Base-by-base conservation (phyloP, 2,329 filamentous ascomycete species). In the Phialocephala sp. region DNA sequence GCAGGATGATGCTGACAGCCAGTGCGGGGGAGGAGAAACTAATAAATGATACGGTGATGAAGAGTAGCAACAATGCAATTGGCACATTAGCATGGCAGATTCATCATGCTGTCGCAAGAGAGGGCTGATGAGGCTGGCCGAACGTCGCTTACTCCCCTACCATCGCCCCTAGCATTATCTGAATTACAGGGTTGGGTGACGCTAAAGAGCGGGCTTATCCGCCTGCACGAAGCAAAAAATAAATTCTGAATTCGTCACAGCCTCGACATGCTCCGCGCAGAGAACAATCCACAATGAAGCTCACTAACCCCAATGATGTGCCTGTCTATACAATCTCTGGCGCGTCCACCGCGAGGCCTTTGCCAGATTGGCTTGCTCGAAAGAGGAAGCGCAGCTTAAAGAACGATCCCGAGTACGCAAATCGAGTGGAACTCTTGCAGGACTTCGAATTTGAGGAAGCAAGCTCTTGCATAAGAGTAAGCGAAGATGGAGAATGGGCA, bases 401-500 rank as follows among this genome's bases (percentile, higher is more conserved):
- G 80, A 89, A 94, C 72, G 94, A 98, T 76, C 85, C 91, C 66
- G 94, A 97, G 76, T 98, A 94, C 79, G 90, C 94, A 69, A 97
- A 93, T 78, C 91, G 95, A 71, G 90, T 99, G 72, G 95, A 99
- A 79, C 84, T 99, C 64, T 85, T 99, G 43, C 95, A 99, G 75
- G 95, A 99, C 76, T 99, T 99, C 78, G 94, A 96, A 76, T 98
- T 99, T 74, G 94, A 97, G 74, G 94, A 97, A 80, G 94, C 96
- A 47, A 97, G 93, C 76, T 88, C 90, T 72, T 97, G 94, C 76
- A 88, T 99, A 69, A 87, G 93, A 59, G 87, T 95, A 69, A 97
- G 92, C 73, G 94, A 97, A 65, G 95, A 99, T 86, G 94, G 94
- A 58, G 90, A 98, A 76, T 99, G 95, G 94, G 88, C 95, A 47